A percentile compares a stretch with the other conserved stretches of the same genome.
Evolutionary conservation across 2,329 filamentous ascomycete genomes (phyloP).

Genomic region (Verticillium albo-atrum): DNA sequence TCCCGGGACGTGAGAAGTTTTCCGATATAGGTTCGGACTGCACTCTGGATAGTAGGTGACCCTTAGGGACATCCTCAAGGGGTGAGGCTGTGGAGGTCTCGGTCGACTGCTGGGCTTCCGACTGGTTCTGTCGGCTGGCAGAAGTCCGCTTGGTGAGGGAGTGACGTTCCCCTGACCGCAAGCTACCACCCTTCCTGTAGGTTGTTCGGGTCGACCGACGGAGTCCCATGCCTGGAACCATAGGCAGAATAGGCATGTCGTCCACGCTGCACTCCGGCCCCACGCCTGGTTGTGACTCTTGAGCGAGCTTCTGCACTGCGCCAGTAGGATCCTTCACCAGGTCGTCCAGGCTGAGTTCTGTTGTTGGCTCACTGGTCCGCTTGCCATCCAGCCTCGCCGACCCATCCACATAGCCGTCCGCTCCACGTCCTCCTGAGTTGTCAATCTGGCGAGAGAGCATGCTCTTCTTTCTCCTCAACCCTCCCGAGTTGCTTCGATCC

Average conservation of each 20-base stretch:
- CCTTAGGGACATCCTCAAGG: conserved; percentile 40
- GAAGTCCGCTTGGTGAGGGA: conserved; percentile 63
- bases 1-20: conserved; percentile 59
- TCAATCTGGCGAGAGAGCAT: conserved; percentile 94
- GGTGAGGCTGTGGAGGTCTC: conserved; percentile 24
- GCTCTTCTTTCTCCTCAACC: conserved; percentile 82
- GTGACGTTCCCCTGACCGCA: conserved; percentile 71
- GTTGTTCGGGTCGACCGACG: conserved; percentile 89
- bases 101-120: conserved; percentile 31
- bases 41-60: conserved; percentile 54
- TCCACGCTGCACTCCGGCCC: conserved; percentile 45
- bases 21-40: conserved; percentile 65
- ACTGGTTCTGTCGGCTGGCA: not conserved
- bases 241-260: conserved; percentile 83
- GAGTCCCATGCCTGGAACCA: conserved; percentile 71
- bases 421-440: conserved; percentile 53
- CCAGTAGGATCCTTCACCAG: conserved; percentile 76
- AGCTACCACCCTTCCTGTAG: conserved; percentile 79
- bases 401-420: conserved; percentile 72
- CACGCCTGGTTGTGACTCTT: conserved; percentile 46
- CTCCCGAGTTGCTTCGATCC: conserved; percentile 51
- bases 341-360: conserved; percentile 69
- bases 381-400: conserved; percentile 75
- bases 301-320: conserved; percentile 63
- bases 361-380: conserved; percentile 33